A percentile compares a stretch with the other conserved stretches of the same genome.
Evolutionary conservation across 2,329 filamentous ascomycete genomes (phyloP).

Genomic region (Aspergillus ruber): DNA sequence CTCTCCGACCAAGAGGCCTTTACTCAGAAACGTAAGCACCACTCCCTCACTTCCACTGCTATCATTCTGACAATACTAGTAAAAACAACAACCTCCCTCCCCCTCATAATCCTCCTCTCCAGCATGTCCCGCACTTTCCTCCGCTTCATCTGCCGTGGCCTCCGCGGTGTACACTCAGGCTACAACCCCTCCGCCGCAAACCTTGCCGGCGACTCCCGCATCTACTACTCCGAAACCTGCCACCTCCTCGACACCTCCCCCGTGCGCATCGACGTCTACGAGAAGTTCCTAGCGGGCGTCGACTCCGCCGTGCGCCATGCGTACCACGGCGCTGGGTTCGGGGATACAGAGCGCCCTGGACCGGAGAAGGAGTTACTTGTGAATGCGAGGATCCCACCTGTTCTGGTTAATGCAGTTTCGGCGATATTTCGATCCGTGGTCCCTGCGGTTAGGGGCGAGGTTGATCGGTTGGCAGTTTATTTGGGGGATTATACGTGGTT

Average conservation of each 20-base stretch:
- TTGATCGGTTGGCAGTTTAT: constrained; percentile 63
- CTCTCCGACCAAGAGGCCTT: constrained; percentile 30
- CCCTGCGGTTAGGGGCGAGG: constrained; percentile 50
- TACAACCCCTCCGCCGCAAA: constrained; percentile 32
- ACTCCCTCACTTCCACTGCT: not conserved
- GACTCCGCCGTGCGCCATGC: constrained; percentile 58
- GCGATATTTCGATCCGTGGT: constrained; percentile 47
- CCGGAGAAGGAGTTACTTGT: constrained; percentile 50
- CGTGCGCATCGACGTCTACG: constrained; percentile 56
- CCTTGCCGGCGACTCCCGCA: constrained; percentile 30
- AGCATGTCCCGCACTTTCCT: constrained; percentile 69
- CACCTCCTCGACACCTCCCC: constrained; percentile 47
- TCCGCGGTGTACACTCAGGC: constrained; percentile 50
- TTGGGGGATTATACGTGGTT: constrained; percentile 66
- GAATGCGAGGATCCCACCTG: constrained; percentile 45
- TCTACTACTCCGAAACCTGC: constrained; percentile 50
- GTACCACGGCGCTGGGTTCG: constrained; percentile 43
- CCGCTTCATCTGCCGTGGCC: constrained; percentile 59
- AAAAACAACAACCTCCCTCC: constrained; percentile 33
- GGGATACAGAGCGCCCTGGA: constrained; percentile 40
- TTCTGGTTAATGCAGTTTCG: constrained; percentile 44
- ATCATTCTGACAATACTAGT: constrained; percentile 15
- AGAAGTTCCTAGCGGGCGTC: constrained; percentile 59
- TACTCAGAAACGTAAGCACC: constrained; percentile 28
- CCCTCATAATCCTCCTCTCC: constrained; percentile 58